Percentiles rank a stretch among this genome's conserved stretches.
Evolutionary conservation across 192 early-diverging fungal genomes (phyloP).

Genomic region (Globomyces pollinis-pini): DNA sequence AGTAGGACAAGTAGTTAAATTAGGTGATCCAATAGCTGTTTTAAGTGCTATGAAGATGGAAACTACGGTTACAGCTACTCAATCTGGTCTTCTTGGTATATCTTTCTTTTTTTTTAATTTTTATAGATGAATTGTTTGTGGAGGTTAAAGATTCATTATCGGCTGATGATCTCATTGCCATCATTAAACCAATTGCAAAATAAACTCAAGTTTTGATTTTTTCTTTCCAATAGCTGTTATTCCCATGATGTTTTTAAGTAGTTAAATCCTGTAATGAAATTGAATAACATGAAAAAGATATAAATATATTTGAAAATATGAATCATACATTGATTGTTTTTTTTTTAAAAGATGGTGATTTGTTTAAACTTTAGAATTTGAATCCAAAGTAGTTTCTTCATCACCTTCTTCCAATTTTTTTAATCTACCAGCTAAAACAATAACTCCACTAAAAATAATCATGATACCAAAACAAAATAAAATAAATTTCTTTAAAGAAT

Average conservation of each 20-base stretch:
- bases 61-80: conserved; percentile 78
- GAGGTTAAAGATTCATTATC: conserved; percentile 69
- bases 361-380: too few relatives aligned
- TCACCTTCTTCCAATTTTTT: conserved; percentile 17
- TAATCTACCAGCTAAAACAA: conserved; percentile 55
- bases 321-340: too few relatives aligned
- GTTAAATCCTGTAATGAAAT: too few relatives aligned
- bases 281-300: too few relatives aligned
- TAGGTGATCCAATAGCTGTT: conserved; percentile 84
- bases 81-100: conserved; percentile 60
- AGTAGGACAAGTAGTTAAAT: conserved; percentile 73
- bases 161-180: conserved; percentile 75
- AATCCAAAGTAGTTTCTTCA: too few relatives aligned
- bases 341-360: too few relatives aligned
- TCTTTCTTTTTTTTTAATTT: too few relatives aligned
- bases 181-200: conserved; percentile 1
- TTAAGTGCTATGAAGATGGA: conserved; percentile 95
- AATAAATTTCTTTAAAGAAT: conserved; percentile 54
- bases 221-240: too few relatives aligned
- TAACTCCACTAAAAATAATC: conserved; percentile 68
- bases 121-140: conserved; percentile 63
- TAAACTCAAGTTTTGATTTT: background rate
- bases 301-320: too few relatives aligned
- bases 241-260: too few relatives aligned
- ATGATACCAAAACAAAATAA: conserved; percentile 60